Percentiles rank a stretch among this genome's conserved stretches.
phyloP scores from a whole-genome alignment of 2,329 filamentous ascomycete genomes.

The Sporothrix luriei region DNA sequence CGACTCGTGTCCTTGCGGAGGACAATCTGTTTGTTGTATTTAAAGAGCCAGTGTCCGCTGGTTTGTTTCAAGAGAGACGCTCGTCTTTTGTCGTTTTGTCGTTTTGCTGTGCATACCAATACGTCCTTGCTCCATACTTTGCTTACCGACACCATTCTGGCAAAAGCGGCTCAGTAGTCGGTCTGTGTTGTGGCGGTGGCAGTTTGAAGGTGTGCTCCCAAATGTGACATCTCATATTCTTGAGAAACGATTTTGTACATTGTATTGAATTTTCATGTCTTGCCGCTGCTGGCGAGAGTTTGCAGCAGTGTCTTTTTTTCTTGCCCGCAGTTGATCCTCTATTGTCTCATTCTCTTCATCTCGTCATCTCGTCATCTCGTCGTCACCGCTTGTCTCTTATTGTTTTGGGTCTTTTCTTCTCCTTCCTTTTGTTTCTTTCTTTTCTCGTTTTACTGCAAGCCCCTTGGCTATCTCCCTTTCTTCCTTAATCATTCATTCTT shows the following conservation, averaged over 20 bases:
- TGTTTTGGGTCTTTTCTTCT: too few species aligned
- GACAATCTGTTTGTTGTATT: not conserved
- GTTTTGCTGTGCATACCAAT: too few species aligned
- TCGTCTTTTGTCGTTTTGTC: too few species aligned
- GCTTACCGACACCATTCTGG: not conserved
- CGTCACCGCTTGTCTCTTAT: not conserved
- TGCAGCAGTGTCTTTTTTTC: not conserved
- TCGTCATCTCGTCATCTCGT: slow-evolving; percentile 8
- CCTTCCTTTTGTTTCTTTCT: not conserved
- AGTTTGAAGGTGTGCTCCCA: not conserved
- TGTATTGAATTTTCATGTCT: not conserved
- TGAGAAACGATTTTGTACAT: not conserved
- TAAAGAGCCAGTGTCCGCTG: not conserved
- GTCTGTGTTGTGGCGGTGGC: not conserved
- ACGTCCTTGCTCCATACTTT: not conserved
- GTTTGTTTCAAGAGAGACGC: not conserved
- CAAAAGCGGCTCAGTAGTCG: not conserved
- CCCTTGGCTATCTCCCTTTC: not conserved
- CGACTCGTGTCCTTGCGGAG: not conserved
- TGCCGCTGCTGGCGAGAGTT: not conserved
- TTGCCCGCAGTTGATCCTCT: not conserved
- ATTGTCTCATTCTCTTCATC: not conserved
- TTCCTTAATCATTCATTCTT: not conserved
- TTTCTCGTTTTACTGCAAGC: not conserved
- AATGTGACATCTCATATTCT: slow-evolving; percentile 19